Percentiles rank a stretch among this genome's conserved stretches.
Evolutionary conservation across 2,329 filamentous ascomycete species (phyloP).

Genomic region (Sclerotinia minor): DNA sequence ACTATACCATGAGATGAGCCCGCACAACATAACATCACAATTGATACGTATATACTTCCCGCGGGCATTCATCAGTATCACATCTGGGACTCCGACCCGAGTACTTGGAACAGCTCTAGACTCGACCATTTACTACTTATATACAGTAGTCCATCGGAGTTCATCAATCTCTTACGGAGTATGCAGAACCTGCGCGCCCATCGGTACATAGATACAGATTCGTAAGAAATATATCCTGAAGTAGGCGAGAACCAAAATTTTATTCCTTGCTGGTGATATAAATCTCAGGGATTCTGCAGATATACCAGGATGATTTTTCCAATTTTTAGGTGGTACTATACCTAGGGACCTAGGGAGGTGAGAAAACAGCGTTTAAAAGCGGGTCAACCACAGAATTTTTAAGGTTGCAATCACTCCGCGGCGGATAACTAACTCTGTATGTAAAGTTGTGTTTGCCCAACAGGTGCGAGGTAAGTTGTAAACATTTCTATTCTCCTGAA

Average conservation of each 20-base stretch:
- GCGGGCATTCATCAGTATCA: not conserved
- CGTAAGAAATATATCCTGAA: not conserved
- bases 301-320: not conserved
- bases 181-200: not conserved
- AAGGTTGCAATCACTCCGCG: slow-evolving; percentile 15
- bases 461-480: not conserved
- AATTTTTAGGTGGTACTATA: not conserved
- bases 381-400: not conserved
- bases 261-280: slow-evolving; percentile 1
- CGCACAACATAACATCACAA: not conserved
- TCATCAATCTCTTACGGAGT: not conserved
- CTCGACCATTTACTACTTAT: slow-evolving; percentile 3
- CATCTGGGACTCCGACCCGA: slow-evolving; percentile 1
- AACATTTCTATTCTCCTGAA: not conserved
- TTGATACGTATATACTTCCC: not conserved
- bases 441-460: not conserved
- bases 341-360: not conserved
- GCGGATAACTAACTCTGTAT: not conserved
- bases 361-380: slow-evolving; percentile 11
- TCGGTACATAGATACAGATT: slow-evolving; percentile 1
- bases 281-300: slow-evolving; percentile 6
- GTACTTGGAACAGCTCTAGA: slow-evolving; percentile 12
- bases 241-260: not conserved
- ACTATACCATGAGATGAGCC: not conserved
- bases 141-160: not conserved